Base-by-base conservation (phyloP, 2,329 filamentous ascomycete genomes). In the Trichoderma sp. region DNA sequence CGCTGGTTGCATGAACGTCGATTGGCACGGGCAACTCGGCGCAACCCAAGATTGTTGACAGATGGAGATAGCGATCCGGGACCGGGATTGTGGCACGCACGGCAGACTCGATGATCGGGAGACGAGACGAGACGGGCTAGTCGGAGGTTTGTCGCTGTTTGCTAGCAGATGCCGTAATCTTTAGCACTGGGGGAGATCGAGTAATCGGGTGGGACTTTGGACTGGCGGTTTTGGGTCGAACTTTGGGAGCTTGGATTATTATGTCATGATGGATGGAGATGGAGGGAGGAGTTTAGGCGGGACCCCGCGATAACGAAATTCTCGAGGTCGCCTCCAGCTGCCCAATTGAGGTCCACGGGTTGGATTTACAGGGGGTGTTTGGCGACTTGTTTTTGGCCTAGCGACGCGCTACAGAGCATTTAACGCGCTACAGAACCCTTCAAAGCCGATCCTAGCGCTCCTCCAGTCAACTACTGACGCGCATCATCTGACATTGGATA, bases 1-100 rank as follows among this genome's bases (percentile, higher is more conserved):
- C 73, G 75, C 77, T 73, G 79, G 74, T 78, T 79, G 79, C 81
- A 82, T 82, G 77, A 77, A 76, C 62, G 68, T 34, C 39, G 68
- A 57, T 39, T 23, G 57, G 57, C 62, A 65, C 39, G 12, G 32
- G 39, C 71, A 67, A 57, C 68, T 66, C 43, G 62, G 59, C 39
- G 59, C 30, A 50, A 57, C 39, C 53, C 30, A 50, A 57, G 66
- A 26, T 9, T n/a, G n/a, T 4, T 32, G 57, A 11, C 28, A 9
- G 17, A 30, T 36, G 32, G 17, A 59, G 57, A 59, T 20, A 9
- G 26, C 5, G 30, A 59, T n/a, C n/a, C 57, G 28, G 57, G 57
- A 28, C 57, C 57, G 57, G 20, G 67, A 12, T 62, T 15, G 66
- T 61, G 66, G 12, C 34, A 36, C 13, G 55, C 57, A 50, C 66